Evolutionary conservation across 2,329 filamentous ascomycete genomes (phyloP).

Genomic region (Alternaria hordeiaustralica): DNA sequence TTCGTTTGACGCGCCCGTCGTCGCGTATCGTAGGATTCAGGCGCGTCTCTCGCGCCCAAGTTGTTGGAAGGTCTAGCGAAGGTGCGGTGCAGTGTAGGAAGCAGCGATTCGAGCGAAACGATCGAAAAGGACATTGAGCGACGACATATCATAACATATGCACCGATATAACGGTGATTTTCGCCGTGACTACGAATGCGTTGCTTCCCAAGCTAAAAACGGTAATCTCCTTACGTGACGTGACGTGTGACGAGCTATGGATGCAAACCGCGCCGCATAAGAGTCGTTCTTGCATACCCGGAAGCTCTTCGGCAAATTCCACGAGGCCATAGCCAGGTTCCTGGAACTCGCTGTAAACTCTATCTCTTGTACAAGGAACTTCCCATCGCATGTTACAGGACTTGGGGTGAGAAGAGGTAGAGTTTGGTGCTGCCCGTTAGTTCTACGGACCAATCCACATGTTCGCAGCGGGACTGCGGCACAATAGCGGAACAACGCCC

Average conservation of each 20-base stretch:
- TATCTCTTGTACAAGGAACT: background rate
- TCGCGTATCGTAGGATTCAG: background rate
- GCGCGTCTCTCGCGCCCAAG: background rate
- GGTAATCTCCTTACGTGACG: background rate
- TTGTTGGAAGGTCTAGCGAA: background rate
- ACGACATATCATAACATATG: background rate
- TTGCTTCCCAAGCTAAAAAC: background rate
- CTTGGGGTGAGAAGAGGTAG: background rate
- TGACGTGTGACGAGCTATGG: background rate
- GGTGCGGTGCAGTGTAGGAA: background rate
- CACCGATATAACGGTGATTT: background rate
- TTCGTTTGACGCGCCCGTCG: background rate
- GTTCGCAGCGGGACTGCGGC: constrained; percentile 1
- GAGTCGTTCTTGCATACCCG: background rate
- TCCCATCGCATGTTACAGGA: background rate
- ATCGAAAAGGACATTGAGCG: background rate
- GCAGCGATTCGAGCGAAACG: background rate
- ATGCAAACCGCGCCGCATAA: background rate
- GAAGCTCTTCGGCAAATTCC: background rate
- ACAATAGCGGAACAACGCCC: background rate
- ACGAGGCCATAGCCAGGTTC: background rate
- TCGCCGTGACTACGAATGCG: background rate
- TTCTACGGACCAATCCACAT: background rate
- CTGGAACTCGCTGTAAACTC: background rate
- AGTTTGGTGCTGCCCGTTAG: background rate